A percentile compares a stretch with the other conserved stretches of the same genome.
Conservation (phyloP, 192 early-diverging fungal species). For the Chytriomyces sp. region DNA sequence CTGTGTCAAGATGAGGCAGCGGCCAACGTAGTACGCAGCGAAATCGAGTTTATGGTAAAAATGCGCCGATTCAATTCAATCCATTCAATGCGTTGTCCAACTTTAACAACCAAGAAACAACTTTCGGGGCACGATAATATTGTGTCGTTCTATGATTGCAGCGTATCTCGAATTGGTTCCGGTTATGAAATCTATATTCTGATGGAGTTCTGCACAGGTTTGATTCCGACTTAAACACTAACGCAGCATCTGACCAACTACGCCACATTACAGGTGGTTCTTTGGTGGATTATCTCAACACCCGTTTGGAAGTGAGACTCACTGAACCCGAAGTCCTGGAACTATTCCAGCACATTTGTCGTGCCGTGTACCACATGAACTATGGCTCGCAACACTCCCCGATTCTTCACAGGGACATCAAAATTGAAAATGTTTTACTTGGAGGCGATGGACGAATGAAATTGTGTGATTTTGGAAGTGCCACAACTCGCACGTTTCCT, state of each 20-base stretch:
- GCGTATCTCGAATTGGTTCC: conserved; percentile 48
- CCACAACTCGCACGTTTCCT: conserved; percentile 64
- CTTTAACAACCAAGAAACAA: no score
- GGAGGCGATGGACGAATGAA: conserved; percentile 71
- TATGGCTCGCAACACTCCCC: conserved; percentile 67
- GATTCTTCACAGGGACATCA: conserved; percentile 80
- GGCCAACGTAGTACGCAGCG: conserved; percentile 68
- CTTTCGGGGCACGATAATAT: conserved; percentile 83
- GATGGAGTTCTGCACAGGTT: conserved; percentile 91
- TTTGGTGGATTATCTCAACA: conserved; percentile 87
- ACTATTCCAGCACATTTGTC: conserved; percentile 85
- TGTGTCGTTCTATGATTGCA: conserved; percentile 76
- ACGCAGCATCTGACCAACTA: background rate
- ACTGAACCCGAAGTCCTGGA: conserved; percentile 84
- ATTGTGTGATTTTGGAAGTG: conserved; percentile 96
- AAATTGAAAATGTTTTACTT: conserved; percentile 81
- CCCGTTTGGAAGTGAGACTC: conserved; percentile 70
- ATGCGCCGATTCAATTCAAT: background rate
- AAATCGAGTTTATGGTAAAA: conserved; percentile 80
- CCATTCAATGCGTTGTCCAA: no score
- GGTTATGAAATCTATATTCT: conserved; percentile 83
- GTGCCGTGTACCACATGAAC: conserved; percentile 92
- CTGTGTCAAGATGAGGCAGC: conserved; percentile 72
- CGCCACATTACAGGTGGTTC: conserved; percentile 63
- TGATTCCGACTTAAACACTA: conserved; percentile 3